These are phyloP conservation scores for Actinomortierella wolfii DNA, from an alignment of 371 early-diverging fungal genomes.

Conservation along the genomic window DNA sequence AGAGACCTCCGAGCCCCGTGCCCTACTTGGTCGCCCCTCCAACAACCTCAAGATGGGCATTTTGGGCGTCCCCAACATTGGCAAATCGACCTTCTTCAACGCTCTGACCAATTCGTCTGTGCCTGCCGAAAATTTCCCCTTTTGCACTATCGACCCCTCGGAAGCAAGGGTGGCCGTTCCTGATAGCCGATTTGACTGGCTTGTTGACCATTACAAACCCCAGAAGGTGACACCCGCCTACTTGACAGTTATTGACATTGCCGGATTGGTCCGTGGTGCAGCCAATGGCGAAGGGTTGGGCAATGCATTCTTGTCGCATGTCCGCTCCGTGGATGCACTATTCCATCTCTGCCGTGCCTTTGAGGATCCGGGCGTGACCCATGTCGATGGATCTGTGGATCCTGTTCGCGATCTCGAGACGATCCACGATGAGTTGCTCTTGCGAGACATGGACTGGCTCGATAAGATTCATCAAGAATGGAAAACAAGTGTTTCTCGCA, in stretches of 20 bases:
- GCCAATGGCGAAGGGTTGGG: conserved; percentile 94
- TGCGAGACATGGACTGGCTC: conserved; percentile 94
- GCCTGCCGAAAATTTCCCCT: conserved; percentile 91
- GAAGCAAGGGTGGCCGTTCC: conserved; percentile 95
- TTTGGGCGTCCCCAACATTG: conserved; percentile 98
- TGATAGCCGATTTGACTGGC: conserved; percentile 92
- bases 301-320: conserved; percentile 97
- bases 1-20: conserved; percentile 65
- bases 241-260: conserved; percentile 98
- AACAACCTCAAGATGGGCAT: conserved; percentile 98
- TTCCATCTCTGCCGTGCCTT: conserved; percentile 94
- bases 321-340: conserved; percentile 97
- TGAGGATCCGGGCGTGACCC: conserved; percentile 68
- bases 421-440: conserved; percentile 94
- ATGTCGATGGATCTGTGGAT: conserved; percentile 96
- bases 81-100: conserved; percentile 98
- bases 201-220: conserved; percentile 78
- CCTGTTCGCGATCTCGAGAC: conserved; percentile 96
- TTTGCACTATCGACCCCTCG: conserved; percentile 90
- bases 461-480: conserved; percentile 58
- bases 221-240: conserved; percentile 70
- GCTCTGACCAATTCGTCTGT: conserved; percentile 87
- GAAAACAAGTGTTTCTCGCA: conserved; percentile 59
- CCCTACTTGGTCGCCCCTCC: conserved; percentile 89
- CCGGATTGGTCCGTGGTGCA: conserved; percentile 98